Evolutionary conservation across 257 asterid genomes (phyloP).

Genomic region (Fraxinus americana): DNA sequence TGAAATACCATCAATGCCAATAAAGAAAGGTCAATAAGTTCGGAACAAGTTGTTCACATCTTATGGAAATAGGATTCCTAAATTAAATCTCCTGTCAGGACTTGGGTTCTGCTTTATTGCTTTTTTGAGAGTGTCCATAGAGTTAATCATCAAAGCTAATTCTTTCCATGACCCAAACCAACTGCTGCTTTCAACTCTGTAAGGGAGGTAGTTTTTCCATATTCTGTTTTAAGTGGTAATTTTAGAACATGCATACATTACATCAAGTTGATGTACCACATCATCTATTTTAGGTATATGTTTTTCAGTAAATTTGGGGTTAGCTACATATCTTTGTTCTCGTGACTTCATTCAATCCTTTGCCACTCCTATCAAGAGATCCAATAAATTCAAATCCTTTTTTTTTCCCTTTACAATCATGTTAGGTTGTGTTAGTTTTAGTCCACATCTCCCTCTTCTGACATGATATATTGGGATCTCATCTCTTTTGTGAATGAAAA

Average conservation of each 20-base stretch:
- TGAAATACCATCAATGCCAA: background rate
- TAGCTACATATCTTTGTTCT: background rate
- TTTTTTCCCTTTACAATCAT: background rate
- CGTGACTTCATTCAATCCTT: background rate
- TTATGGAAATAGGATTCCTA: background rate
- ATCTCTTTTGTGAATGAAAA: background rate
- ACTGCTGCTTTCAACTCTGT: background rate
- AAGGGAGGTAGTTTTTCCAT: background rate
- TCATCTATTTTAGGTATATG: background rate
- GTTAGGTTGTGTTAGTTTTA: background rate
- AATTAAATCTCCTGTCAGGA: background rate
- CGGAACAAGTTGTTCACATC: background rate
- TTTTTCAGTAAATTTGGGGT: background rate
- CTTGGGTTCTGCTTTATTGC: slow-evolving; percentile 3
- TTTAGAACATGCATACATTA: background rate
- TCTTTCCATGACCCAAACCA: background rate
- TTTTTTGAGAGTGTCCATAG: background rate
- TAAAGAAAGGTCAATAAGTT: background rate
- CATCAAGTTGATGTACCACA: background rate
- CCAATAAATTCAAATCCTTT: background rate
- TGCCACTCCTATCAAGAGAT: background rate
- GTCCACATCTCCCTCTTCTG: background rate
- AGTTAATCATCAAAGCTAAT: background rate
- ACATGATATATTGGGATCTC: background rate
- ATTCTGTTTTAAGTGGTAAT: background rate